Evolutionary conservation across 495 filamentous ascomycete species (phyloP).

Genomic region (Cetradonia linearis): DNA sequence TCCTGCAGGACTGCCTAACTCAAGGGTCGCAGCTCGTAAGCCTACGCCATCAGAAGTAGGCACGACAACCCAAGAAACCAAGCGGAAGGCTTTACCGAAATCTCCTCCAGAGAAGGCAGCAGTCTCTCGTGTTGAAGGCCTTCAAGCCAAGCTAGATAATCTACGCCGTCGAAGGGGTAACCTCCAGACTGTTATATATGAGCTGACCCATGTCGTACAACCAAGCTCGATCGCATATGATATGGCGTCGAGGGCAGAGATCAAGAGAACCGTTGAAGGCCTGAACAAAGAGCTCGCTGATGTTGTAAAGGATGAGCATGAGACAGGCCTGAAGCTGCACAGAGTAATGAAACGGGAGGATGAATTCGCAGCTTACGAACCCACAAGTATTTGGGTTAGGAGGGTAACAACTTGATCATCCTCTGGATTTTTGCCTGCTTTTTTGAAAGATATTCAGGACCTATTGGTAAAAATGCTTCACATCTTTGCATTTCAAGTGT

Average conservation of each 20-base stretch:
- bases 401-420: conserved; percentile 41
- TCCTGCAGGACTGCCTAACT: conserved; percentile 17
- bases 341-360: conserved; percentile 69
- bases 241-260: conserved; percentile 47
- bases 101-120: conserved; percentile 48
- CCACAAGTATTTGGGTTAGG: conserved; percentile 72
- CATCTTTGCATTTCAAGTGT: neutral
- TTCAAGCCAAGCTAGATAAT: conserved; percentile 56
- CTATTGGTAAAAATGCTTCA: neutral
- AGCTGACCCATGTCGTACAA: conserved; percentile 55
- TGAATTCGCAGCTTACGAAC: conserved; percentile 51
- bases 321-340: conserved; percentile 73
- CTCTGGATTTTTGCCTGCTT: neutral
- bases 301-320: conserved; percentile 71
- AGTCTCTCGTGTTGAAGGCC: conserved; percentile 51
- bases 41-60: conserved; percentile 23
- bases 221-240: conserved; percentile 50
- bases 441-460: neutral
- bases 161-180: conserved; percentile 58
- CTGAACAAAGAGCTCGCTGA: conserved; percentile 69
- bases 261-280: conserved; percentile 61
- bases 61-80: conserved; percentile 15
- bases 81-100: conserved; percentile 44
- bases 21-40: conserved; percentile 22
- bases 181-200: conserved; percentile 58